phyloP scores from a whole-genome alignment of 495 filamentous ascomycete genomes.

The Clohesyomyces aquaticus region DNA sequence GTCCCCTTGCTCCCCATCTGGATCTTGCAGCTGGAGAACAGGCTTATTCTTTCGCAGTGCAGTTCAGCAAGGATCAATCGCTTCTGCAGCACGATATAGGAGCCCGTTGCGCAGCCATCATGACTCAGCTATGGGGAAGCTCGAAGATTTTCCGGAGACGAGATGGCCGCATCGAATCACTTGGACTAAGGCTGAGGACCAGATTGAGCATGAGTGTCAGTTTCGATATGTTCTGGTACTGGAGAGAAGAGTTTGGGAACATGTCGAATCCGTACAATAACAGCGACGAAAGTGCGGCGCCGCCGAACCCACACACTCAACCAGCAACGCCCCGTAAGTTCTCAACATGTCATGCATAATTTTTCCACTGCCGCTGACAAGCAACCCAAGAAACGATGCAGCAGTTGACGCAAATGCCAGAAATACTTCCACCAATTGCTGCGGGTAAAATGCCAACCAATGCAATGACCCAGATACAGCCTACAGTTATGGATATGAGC shows the following conservation, averaged over 20 bases:
- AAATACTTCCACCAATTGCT: not conserved
- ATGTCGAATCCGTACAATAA: conserved; percentile 30
- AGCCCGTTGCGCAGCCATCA: conserved; percentile 14
- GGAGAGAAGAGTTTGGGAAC: conserved; percentile 37
- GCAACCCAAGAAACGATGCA: not conserved
- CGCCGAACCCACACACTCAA: conserved; percentile 12
- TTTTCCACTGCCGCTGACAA: not conserved
- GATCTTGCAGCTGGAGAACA: conserved; percentile 24
- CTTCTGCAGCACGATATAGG: conserved; percentile 25
- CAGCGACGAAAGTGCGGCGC: conserved; percentile 13
- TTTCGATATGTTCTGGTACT: conserved; percentile 41
- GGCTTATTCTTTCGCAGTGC: conserved; percentile 29
- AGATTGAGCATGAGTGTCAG: conserved; percentile 34
- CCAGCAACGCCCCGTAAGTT: conserved; percentile 31
- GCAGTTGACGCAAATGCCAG: not conserved
- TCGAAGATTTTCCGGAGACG: conserved; percentile 22
- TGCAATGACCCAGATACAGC: conserved; percentile 6
- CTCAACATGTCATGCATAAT: not conserved
- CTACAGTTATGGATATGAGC: conserved; percentile 12
- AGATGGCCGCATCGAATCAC: conserved; percentile 23
- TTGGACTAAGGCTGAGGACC: conserved; percentile 24
- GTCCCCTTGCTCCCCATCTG: conserved; percentile 25
- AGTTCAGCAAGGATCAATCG: conserved; percentile 25
- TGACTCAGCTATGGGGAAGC: conserved; percentile 34
- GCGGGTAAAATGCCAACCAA: not conserved